Percentiles rank a stretch among this genome's conserved stretches.
These are phyloP conservation scores for Talaromyces sp. DNA, from an alignment of 2,329 filamentous ascomycete genomes.

Conservation along the genomic window DNA sequence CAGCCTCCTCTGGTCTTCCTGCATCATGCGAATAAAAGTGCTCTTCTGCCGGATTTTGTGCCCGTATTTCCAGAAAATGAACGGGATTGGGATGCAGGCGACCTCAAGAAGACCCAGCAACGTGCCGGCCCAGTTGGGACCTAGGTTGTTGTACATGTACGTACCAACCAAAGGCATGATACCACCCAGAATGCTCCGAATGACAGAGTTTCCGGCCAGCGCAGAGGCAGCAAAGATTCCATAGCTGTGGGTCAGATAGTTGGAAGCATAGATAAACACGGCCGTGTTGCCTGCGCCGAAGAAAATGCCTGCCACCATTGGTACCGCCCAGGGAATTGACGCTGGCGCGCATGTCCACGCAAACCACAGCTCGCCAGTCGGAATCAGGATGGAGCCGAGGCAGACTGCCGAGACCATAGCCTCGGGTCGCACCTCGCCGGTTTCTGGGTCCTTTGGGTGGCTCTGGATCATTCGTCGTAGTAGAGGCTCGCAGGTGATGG, in stretches of 20 bases:
- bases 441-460: conserved; percentile 68
- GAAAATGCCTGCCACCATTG: conserved; percentile 70
- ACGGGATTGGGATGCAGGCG: conserved; percentile 68
- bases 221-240: conserved; percentile 77
- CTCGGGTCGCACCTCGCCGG: conserved; percentile 68
- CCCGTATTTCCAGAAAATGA: conserved; percentile 65
- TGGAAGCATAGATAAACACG: conserved; percentile 76
- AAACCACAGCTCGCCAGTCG: conserved; percentile 77
- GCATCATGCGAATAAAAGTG: conserved; percentile 51
- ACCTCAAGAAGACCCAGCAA: conserved; percentile 69
- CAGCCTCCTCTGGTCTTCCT: conserved; percentile 44
- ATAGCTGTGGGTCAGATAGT: conserved; percentile 74
- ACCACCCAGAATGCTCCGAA: conserved; percentile 69
- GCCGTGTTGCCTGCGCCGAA: conserved; percentile 72
- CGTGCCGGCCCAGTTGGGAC: conserved; percentile 73
- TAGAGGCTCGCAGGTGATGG: conserved; percentile 56
- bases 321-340: conserved; percentile 74
- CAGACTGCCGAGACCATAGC: conserved; percentile 75
- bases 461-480: conserved; percentile 71
- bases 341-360: conserved; percentile 77
- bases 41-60: conserved; percentile 52
- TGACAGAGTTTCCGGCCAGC: conserved; percentile 71
- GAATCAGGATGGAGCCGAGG: conserved; percentile 67
- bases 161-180: conserved; percentile 69
- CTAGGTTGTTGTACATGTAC: conserved; percentile 62